Evolutionary conservation across 176 grass and related monocot genomes (phyloP), one percentile per base, ranked within the genome.

Genomic region (Chrysopogon serrulatus): DNA sequence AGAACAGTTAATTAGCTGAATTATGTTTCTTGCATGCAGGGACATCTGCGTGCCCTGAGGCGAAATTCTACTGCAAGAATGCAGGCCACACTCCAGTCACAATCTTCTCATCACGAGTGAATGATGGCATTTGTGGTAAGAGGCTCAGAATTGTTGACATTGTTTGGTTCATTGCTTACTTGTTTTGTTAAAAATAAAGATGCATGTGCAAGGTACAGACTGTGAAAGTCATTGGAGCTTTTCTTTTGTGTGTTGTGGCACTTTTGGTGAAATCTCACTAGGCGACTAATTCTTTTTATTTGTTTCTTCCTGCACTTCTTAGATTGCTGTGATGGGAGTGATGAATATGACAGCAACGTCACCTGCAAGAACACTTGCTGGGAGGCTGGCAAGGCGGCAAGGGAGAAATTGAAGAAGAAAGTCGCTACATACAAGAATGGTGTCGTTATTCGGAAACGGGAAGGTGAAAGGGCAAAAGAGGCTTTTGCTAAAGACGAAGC

Each of bases 241-340:
- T 57, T 76, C 12, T 71, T 39, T 30, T 2, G 0, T 13, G 30
- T 33, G 26, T 24, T 3, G 19, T 2, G 10, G 27, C 8, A 23
- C 10, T 73, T 73, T 60, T 24, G 42, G 39, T 65, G 16, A 57
- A 60, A 10, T 75, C 47, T 13, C 2, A 18, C 8, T 45, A 56
- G 42, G 9, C 10, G 42, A 8, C 24, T 74, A 69, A 78, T 47
- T 83, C 26, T n/a, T 10, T 21, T 18, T 62, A 34, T 23, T 1
- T 69, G 26, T 23, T 64, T 26, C 31, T 59, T 75, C 27, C 17
- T 45, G 30, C 40, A n/a, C 17, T 76, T 85, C 27, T 69, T 69
- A 99, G 96, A 99, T 91, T 99, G 96, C 61, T 99, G 96, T 41
- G 96, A 99, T 86, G 96, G 96, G 63, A 99, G 91, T 76, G 96